A percentile compares a stretch with the other conserved stretches of the same genome.
These are phyloP conservation scores for Tetraselmis chui DNA, from an alignment of 139 green algal genomes.

Conservation along the genomic window DNA sequence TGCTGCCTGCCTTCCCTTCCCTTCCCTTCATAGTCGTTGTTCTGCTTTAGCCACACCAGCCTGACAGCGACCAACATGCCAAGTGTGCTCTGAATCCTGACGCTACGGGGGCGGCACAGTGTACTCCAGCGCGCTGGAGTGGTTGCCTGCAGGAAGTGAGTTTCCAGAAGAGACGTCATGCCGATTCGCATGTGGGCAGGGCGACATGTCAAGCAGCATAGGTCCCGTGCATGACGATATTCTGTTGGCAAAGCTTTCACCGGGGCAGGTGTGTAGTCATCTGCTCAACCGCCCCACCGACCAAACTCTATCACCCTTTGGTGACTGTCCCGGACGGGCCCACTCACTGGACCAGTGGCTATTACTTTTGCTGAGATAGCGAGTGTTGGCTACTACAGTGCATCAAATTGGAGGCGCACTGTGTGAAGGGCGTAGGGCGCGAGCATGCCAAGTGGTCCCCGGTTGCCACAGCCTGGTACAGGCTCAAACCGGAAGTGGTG, in stretches of 20 bases:
- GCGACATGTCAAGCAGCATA: conserved; percentile 18
- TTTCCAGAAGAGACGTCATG: conserved; percentile 77
- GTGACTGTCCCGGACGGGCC: too few relatives aligned
- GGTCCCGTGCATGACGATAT: conserved; percentile 73
- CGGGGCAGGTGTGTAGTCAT: conserved; percentile 43
- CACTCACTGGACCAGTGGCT: too few relatives aligned
- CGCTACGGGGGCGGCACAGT: too few relatives aligned
- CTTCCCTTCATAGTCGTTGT: not conserved
- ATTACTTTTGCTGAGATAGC: too few relatives aligned
- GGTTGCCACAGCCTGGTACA: conserved; percentile 91
- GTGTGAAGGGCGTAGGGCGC: conserved; percentile 75
- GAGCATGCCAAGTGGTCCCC: conserved; percentile 98
- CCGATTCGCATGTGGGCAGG: conserved; percentile 55
- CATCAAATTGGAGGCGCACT: conserved; percentile 89
- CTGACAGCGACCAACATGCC: too few relatives aligned
- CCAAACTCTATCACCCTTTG: too few relatives aligned
- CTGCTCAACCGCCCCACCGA: too few relatives aligned
- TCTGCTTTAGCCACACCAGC: too few relatives aligned
- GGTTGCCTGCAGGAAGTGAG: conserved; percentile 78
- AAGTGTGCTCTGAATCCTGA: too few relatives aligned
- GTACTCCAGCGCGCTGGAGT: conserved; percentile 55
- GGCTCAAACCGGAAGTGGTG: conserved; percentile 76
- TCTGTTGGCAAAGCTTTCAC: conserved; percentile 82
- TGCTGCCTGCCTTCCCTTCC: too few relatives aligned
- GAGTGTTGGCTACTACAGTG: too few relatives aligned